These are phyloP conservation scores for Ogataea corticis DNA, from an alignment of 805 yeast genomes.

Conservation along the genomic window DNA sequence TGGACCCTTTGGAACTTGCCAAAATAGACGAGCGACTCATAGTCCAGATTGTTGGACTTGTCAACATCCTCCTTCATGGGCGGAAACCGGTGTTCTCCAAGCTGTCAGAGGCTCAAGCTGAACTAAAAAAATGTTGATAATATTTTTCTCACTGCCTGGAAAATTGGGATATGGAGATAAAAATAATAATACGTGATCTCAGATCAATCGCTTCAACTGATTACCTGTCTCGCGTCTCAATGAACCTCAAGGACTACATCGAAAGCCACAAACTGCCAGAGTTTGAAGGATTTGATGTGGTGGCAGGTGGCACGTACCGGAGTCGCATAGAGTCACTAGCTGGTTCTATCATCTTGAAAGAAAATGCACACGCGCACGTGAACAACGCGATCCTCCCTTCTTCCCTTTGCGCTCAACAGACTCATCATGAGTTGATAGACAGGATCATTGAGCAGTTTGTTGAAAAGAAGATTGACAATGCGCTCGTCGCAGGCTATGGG, in stretches of 20 bases:
- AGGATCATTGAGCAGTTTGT: constrained; percentile 37
- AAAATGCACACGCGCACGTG: not conserved
- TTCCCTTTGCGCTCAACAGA: not conserved
- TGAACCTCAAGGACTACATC: not conserved
- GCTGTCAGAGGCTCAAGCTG: too few species aligned
- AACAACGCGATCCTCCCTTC: not conserved
- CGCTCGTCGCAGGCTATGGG: constrained; percentile 44
- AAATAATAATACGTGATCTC: not conserved
- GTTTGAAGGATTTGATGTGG: constrained; percentile 1
- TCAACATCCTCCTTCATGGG: constrained; percentile 1
- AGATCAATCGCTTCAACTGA: not conserved
- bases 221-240: not conserved
- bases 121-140: too few species aligned
- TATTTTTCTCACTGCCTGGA: constrained; percentile 2
- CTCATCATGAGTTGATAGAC: constrained; percentile 43
- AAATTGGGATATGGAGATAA: not conserved
- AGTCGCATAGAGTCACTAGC: constrained; percentile 3
- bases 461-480: constrained; percentile 35
- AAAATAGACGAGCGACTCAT: constrained; percentile 41
- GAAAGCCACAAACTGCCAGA: not conserved
- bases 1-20: constrained; percentile 43
- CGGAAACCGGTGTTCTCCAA: not conserved
- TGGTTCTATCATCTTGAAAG: not conserved
- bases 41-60: constrained; percentile 38
- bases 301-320: constrained; percentile 3